A percentile compares a stretch with the other conserved stretches of the same genome.
Conservation (phyloP, 2,329 filamentous ascomycete genomes). For the Fusarium pseudonygamai region DNA sequence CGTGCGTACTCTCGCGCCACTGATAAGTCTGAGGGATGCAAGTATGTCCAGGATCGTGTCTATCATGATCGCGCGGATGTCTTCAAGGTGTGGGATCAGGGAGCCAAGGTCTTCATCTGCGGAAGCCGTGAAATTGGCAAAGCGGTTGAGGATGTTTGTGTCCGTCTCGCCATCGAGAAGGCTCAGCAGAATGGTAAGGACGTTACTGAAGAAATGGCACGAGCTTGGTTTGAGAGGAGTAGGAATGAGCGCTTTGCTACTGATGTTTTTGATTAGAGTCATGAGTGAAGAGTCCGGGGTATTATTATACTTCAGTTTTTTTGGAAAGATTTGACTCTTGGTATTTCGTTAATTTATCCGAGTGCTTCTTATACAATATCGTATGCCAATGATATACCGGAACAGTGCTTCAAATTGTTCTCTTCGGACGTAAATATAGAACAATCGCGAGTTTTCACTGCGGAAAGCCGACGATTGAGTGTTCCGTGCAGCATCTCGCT, state of each 20-base stretch:
- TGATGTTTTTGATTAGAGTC: conserved; percentile 66
- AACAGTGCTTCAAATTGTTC: background rate
- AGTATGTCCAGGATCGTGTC: conserved; percentile 59
- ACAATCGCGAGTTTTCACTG: background rate
- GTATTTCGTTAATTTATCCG: background rate
- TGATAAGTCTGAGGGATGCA: conserved; percentile 57
- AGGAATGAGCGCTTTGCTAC: conserved; percentile 66
- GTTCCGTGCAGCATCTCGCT: background rate
- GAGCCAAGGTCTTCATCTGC: conserved; percentile 71
- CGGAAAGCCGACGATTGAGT: background rate
- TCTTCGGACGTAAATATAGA: background rate
- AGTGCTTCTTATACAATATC: background rate
- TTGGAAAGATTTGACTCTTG: background rate
- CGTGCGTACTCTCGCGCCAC: conserved; percentile 61
- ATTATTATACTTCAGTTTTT: background rate
- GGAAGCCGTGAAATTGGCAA: conserved; percentile 64
- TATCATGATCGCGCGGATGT: conserved; percentile 50
- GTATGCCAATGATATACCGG: background rate
- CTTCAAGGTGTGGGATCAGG: conserved; percentile 51
- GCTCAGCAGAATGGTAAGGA: conserved; percentile 44
- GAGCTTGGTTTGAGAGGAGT: conserved; percentile 59
- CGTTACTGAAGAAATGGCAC: conserved; percentile 49
- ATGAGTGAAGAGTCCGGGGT: background rate
- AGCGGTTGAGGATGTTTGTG: conserved; percentile 54
- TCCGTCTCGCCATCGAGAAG: conserved; percentile 49